Evolutionary conservation across 2,329 filamentous ascomycete genomes (phyloP).

Genomic region (Cercospora berteroae): DNA sequence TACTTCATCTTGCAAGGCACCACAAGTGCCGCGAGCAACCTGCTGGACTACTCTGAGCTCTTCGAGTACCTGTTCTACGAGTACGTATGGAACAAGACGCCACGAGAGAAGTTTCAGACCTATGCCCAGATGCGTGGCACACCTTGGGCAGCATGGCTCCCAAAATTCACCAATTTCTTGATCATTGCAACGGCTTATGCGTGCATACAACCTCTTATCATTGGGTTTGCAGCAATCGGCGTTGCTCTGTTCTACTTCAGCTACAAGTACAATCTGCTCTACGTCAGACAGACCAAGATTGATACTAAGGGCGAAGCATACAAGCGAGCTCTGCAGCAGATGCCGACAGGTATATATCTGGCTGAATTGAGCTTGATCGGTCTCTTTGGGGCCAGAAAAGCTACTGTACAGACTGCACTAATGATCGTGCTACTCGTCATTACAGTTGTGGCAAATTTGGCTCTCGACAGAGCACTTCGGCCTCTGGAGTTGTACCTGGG

Average conservation of each 20-base stretch:
- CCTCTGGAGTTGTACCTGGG: constrained; percentile 38
- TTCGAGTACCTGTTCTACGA: constrained; percentile 37
- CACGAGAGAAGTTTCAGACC: constrained; percentile 48
- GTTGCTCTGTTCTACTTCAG: constrained; percentile 48
- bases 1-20: constrained; percentile 43
- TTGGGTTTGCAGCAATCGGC: constrained; percentile 48
- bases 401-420: constrained; percentile 44
- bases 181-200: constrained; percentile 49
- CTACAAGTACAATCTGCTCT: constrained; percentile 52
- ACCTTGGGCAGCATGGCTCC: constrained; percentile 47
- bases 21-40: constrained; percentile 31
- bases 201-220: constrained; percentile 49
- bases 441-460: constrained; percentile 36
- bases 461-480: constrained; percentile 33
- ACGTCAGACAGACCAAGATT: constrained; percentile 47
- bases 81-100: constrained; percentile 42
- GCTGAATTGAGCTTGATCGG: constrained; percentile 51
- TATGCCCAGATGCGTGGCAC: constrained; percentile 46
- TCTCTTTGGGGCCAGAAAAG: constrained; percentile 42
- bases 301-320: constrained; percentile 51
- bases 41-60: constrained; percentile 38
- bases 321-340: constrained; percentile 47
- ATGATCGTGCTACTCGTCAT: constrained; percentile 44
- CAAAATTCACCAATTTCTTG: constrained; percentile 48
- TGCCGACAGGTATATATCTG: constrained; percentile 49